These are phyloP conservation scores for Lodderomyces jiufengensis DNA, from an alignment of 1,139 yeast genomes.

Conservation along the genomic window DNA sequence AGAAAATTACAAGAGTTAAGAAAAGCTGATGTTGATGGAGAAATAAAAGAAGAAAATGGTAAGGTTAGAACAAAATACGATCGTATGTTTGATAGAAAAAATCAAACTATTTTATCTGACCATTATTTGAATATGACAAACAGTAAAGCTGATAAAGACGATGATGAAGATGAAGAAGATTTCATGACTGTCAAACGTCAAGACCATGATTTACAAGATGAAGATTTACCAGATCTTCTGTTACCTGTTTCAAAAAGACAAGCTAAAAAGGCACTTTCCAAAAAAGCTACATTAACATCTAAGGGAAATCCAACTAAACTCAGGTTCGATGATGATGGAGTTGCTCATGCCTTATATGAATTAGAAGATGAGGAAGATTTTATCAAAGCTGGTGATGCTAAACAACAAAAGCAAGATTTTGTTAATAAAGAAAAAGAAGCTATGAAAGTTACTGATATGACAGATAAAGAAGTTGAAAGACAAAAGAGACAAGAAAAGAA, in stretches of 20 bases:
- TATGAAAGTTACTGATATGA: constrained; percentile 69
- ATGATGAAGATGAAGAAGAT: constrained; percentile 43
- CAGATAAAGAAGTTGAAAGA: constrained; percentile 79
- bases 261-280: constrained; percentile 84
- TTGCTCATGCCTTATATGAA: constrained; percentile 86
- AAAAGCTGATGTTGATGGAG: constrained; percentile 67
- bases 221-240: constrained; percentile 56
- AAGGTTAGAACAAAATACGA: constrained; percentile 84
- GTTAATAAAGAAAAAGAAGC: constrained; percentile 60
- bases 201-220: constrained; percentile 67
- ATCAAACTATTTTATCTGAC: constrained; percentile 88
- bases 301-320: constrained; percentile 75
- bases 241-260: constrained; percentile 79
- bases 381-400: constrained; percentile 70
- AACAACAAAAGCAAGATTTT: constrained; percentile 62
- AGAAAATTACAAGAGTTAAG: constrained; percentile 60
- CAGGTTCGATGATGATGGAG: constrained; percentile 91
- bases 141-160: constrained; percentile 34
- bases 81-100: constrained; percentile 91
- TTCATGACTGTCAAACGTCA: constrained; percentile 76
- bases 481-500: constrained; percentile 86
- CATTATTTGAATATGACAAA: constrained; percentile 74
- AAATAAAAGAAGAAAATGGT: constrained; percentile 31
- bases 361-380: constrained; percentile 88
- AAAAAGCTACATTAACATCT: constrained; percentile 65